These are phyloP conservation scores for Fraxinus sp. DNA, from an alignment of 305 asterid species.

Conservation along the genomic window DNA sequence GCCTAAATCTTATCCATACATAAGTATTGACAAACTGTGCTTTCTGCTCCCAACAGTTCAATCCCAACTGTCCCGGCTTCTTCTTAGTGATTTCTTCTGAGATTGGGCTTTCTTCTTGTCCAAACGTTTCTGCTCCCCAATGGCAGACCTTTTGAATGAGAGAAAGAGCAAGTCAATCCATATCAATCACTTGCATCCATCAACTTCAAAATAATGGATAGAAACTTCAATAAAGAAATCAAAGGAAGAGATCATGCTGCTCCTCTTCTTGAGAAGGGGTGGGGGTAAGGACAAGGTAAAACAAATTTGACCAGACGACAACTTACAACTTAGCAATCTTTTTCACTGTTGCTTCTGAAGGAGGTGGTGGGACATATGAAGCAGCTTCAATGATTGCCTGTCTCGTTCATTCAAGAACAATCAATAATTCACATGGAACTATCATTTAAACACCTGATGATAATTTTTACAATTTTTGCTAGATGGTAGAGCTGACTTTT, in stretches of 20 bases:
- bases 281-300: neutral
- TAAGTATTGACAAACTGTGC: neutral
- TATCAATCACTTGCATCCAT: neutral
- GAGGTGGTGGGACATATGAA: conserved; percentile 92
- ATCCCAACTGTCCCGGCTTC: conserved; percentile 75
- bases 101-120: conserved; percentile 74
- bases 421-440: neutral
- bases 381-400: conserved; percentile 94
- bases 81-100: conserved; percentile 65
- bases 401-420: conserved; percentile 24
- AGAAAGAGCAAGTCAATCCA: conserved; percentile 8
- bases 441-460: neutral
- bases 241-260: neutral
- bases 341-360: conserved; percentile 75
- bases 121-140: conserved; percentile 72
- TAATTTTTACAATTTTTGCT: conserved; percentile 5
- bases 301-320: conserved; percentile 1
- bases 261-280: neutral
- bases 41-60: conserved; percentile 23
- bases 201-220: neutral
- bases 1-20: conserved; percentile 12
- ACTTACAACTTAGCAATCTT: conserved; percentile 77
- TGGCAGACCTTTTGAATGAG: conserved; percentile 50
- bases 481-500: conserved; percentile 17
- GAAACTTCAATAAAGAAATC: neutral